phyloP scores from a whole-genome alignment of 2,329 filamentous ascomycete species.

The Aspergillus ustus region DNA sequence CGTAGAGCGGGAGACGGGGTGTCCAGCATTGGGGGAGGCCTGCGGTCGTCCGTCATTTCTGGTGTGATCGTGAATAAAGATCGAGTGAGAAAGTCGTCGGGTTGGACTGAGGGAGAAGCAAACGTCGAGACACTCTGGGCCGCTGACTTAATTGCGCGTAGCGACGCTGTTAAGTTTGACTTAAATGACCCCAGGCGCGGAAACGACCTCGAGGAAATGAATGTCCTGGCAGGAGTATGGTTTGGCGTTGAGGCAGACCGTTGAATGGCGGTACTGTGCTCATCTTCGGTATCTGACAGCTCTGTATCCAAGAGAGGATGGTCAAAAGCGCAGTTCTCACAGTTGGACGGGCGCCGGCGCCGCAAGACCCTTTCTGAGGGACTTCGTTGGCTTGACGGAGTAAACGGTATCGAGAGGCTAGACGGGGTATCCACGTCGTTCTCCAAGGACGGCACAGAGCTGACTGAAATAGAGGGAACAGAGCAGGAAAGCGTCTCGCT shows the following conservation, averaged over 20 bases:
- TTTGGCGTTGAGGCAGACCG: slow-evolving; percentile 18
- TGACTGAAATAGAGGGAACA: slow-evolving; percentile 59
- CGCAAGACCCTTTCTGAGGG: slow-evolving; percentile 49
- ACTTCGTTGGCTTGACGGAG: slow-evolving; percentile 43
- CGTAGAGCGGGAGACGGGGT: slow-evolving; percentile 62
- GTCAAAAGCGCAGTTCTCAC: slow-evolving; percentile 60
- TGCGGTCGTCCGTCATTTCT: slow-evolving; percentile 63
- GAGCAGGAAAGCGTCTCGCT: slow-evolving; percentile 49
- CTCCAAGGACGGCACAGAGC: slow-evolving; percentile 62
- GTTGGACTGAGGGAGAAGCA: slow-evolving; percentile 55
- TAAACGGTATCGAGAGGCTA: slow-evolving; percentile 49
- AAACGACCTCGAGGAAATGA: slow-evolving; percentile 37
- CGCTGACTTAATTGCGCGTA: slow-evolving; percentile 65
- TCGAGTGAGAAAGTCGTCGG: slow-evolving; percentile 64
- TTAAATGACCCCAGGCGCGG: slow-evolving; percentile 58
- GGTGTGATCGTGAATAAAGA: slow-evolving; percentile 62
- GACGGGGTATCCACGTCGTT: slow-evolving; percentile 55
- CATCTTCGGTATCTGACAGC: slow-evolving; percentile 27
- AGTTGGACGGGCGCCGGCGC: slow-evolving; percentile 54
- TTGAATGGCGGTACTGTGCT: slow-evolving; percentile 11
- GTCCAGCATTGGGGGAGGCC: slow-evolving; percentile 58
- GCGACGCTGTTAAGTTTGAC: slow-evolving; percentile 66
- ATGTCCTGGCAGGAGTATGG: slow-evolving; percentile 20
- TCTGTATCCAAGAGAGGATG: slow-evolving; percentile 60
- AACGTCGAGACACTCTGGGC: slow-evolving; percentile 66